Percentiles rank a stretch among this genome's conserved stretches.
Evolutionary conservation across 2,329 filamentous ascomycete species (phyloP).

Genomic region (Paramyrothecium roridum): DNA sequence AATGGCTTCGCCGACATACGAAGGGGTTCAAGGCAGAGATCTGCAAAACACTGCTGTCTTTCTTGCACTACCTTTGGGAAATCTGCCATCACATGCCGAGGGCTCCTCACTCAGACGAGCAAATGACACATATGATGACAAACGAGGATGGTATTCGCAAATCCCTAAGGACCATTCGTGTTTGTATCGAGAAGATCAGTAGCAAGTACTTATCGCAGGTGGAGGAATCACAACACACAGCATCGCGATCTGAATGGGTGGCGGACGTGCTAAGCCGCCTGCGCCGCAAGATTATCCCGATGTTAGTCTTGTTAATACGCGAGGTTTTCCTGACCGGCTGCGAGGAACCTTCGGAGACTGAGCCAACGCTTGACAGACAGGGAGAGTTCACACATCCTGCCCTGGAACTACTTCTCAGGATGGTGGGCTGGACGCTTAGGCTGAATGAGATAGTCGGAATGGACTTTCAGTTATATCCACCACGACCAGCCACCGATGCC

Average conservation of each 20-base stretch:
- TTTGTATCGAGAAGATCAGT: constrained; percentile 5
- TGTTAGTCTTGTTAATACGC: constrained; percentile 17
- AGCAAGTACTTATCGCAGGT: constrained; percentile 4
- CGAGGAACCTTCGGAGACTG: not conserved
- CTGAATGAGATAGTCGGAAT: not conserved
- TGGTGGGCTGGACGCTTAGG: not conserved
- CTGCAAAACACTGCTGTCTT: constrained; percentile 10
- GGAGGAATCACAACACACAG: not conserved
- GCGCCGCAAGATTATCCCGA: constrained; percentile 16
- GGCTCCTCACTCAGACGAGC: constrained; percentile 6
- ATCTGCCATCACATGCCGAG: constrained; percentile 12
- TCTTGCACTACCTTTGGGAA: constrained; percentile 8
- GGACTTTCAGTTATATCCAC: not conserved
- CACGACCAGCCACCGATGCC: not conserved
- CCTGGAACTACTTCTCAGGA: constrained; percentile 9
- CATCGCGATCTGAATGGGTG: constrained; percentile 3
- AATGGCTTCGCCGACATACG: constrained; percentile 1
- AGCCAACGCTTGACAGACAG: not conserved
- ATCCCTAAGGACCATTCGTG: constrained; percentile 8
- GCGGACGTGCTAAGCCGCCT: constrained; percentile 7
- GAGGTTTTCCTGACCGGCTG: constrained; percentile 12
- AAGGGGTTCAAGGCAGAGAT: not conserved
- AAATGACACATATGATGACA: constrained; percentile 10
- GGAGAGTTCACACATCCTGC: constrained; percentile 15
- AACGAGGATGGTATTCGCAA: constrained; percentile 2